Evolutionary conservation across 345 rosid genomes (phyloP).

Genomic region (Nasturtium officinale): DNA sequence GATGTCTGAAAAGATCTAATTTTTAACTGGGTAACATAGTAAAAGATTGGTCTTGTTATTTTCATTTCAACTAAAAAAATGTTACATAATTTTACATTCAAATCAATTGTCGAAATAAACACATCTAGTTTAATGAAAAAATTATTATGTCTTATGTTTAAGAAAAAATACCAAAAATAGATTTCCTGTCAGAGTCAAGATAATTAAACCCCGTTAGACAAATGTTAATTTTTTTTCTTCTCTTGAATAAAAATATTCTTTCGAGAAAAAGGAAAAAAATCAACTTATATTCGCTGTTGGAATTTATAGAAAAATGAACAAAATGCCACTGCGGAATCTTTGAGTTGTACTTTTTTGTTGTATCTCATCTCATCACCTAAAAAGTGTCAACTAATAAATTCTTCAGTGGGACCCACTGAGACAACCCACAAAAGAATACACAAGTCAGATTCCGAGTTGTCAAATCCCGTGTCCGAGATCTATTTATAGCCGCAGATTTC

Average conservation of each 20-base stretch:
- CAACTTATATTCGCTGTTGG: background rate
- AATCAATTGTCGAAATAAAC: background rate
- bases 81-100: background rate
- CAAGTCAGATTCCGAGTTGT: conserved; percentile 34
- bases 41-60: background rate
- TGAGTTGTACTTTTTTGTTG: background rate
- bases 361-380: conserved; percentile 13
- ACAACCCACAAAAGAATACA: conserved; percentile 17
- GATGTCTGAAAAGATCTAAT: too few relatives aligned
- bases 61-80: background rate
- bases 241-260: background rate
- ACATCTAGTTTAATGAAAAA: background rate
- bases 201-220: background rate
- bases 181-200: background rate
- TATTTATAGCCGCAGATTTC: conserved; percentile 51
- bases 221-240: background rate
- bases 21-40: background rate
- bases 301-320: conserved; percentile 8
- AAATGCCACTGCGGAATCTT: conserved; percentile 36
- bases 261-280: background rate
- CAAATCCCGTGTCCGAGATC: conserved; percentile 36
- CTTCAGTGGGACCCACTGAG: background rate
- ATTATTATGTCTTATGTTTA: background rate
- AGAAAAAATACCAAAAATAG: background rate
- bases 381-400: conserved; percentile 36